These are phyloP conservation scores for Aspergillus funiculosus DNA, from an alignment of 495 filamentous ascomycete genomes.

Conservation along the genomic window DNA sequence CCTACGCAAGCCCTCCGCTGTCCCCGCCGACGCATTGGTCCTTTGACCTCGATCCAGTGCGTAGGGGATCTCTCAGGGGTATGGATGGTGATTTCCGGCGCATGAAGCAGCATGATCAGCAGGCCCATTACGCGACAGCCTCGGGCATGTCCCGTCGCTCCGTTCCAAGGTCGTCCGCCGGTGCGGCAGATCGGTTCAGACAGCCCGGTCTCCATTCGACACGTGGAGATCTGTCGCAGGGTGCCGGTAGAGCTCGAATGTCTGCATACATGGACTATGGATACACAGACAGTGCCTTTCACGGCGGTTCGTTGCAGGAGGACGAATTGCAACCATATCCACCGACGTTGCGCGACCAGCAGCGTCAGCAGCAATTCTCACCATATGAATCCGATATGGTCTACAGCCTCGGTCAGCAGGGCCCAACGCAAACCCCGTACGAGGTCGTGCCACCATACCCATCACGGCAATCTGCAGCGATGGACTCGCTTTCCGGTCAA, in stretches of 20 bases:
- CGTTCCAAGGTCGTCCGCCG: conserved; percentile 15
- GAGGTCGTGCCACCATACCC: conserved; percentile 72
- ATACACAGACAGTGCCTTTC: conserved; percentile 40
- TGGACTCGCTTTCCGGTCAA: conserved; percentile 70
- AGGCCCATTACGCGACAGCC: conserved; percentile 35
- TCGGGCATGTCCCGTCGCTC: conserved; percentile 24
- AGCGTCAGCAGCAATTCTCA: conserved; percentile 35
- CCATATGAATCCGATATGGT: conserved; percentile 63
- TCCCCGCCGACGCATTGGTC: conserved; percentile 55
- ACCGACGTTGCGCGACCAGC: conserved; percentile 34
- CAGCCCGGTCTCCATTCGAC: conserved; percentile 28
- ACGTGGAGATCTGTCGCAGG: conserved; percentile 39
- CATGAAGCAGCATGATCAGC: conserved; percentile 59
- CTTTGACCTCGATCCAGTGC: conserved; percentile 35
- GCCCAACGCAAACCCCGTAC: conserved; percentile 63
- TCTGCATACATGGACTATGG: conserved; percentile 39
- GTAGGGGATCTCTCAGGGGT: conserved; percentile 45
- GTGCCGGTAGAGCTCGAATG: conserved; percentile 28
- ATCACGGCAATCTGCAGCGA: conserved; percentile 70
- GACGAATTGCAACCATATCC: conserved; percentile 43
- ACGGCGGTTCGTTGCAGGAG: conserved; percentile 37
- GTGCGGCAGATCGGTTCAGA: conserved; percentile 33
- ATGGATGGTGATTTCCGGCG: conserved; percentile 69
- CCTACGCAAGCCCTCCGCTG: conserved; percentile 52
- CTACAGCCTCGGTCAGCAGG: conserved; percentile 71